Base-by-base conservation (phyloP, 2,329 filamentous ascomycete genomes). In the Phaeosphaeriaceae sp. region DNA sequence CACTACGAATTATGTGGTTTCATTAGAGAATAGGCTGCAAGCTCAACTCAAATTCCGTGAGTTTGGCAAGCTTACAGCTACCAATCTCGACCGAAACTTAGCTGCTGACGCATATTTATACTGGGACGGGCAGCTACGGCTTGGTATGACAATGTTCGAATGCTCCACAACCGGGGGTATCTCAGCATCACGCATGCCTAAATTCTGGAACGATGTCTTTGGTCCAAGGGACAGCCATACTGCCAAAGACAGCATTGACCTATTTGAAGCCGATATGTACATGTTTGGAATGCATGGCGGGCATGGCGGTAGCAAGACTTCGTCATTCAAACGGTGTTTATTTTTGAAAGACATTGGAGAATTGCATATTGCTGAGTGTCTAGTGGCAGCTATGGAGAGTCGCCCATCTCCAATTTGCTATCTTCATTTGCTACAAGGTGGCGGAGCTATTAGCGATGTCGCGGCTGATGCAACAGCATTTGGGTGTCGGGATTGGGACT, bases 401-500 rank as follows among this genome's bases (percentile, higher is more conserved):
- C 77, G 81, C 34, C 83, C 84, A 2, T 76, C 81, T 0, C 70
- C 76, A 32, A 62, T 82, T 12, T 87, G 82, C 66, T 87, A 87
- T 70, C 68, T 87, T 40, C 83, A 87, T 75, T 79, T 88, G 4
- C 69, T 87, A 7, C 84, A 86, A 33, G 83, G 84, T 15, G 83
- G 83, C 6, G 81, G 79, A 54, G 79, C 78, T 0, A 65, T 83
- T 34, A n/a, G 57, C 36, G 73, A 84, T 20, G 56, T 81, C 13
- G 59, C 69, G 1, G 53, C 69, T 4, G 67, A 79, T 53, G 76
- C 74, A 20, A 82, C 80, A 48, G 83, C 84, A 44, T 87, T 87
- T 45, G 83, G 85, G 36, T 85, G 80, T 72, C 81, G 84, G 68
- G 77, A 83, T 64, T 87, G 84, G 84, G 76, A 82, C 26, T 87